Conservation (phyloP, 495 filamentous ascomycete species). For the Filosporella fistucella region DNA sequence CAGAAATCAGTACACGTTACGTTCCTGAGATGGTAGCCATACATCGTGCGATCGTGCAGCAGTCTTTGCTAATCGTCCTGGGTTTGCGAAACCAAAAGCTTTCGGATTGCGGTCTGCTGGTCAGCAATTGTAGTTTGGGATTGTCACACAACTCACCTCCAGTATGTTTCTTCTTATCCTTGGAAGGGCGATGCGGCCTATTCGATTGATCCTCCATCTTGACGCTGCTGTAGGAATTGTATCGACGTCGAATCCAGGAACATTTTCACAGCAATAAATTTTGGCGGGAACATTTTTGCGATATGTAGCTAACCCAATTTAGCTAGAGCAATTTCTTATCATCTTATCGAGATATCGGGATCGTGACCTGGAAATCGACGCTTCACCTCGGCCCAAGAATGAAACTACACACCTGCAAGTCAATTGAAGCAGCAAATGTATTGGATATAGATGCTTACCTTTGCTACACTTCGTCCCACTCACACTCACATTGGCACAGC, state of each 20-base stretch:
- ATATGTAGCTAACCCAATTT: not conserved
- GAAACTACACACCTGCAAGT: not conserved
- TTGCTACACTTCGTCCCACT: not conserved
- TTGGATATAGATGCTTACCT: not conserved
- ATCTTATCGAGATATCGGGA: conserved; percentile 7
- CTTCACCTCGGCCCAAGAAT: conserved; percentile 5
- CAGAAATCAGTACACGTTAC: conserved; percentile 2
- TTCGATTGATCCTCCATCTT: conserved; percentile 83
- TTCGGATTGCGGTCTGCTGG: conserved; percentile 74
- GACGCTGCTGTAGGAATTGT: not conserved
- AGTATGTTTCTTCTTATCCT: conserved; percentile 83
- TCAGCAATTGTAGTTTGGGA: not conserved
- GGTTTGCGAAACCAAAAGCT: conserved; percentile 82
- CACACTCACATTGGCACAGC: not conserved
- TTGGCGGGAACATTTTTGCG: conserved; percentile 9
- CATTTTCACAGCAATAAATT: conserved; percentile 5
- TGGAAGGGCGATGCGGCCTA: conserved; percentile 77
- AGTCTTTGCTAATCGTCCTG: conserved; percentile 77
- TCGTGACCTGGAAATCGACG: not conserved
- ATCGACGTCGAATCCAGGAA: not conserved
- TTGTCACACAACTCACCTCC: conserved; percentile 29
- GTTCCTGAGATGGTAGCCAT: conserved; percentile 9
- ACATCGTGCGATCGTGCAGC: conserved; percentile 92
- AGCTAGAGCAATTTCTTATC: conserved; percentile 5
- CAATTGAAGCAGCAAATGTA: not conserved